Base-by-base conservation (phyloP, 2,329 filamentous ascomycete genomes). In the Verticillium isaacii region DNA sequence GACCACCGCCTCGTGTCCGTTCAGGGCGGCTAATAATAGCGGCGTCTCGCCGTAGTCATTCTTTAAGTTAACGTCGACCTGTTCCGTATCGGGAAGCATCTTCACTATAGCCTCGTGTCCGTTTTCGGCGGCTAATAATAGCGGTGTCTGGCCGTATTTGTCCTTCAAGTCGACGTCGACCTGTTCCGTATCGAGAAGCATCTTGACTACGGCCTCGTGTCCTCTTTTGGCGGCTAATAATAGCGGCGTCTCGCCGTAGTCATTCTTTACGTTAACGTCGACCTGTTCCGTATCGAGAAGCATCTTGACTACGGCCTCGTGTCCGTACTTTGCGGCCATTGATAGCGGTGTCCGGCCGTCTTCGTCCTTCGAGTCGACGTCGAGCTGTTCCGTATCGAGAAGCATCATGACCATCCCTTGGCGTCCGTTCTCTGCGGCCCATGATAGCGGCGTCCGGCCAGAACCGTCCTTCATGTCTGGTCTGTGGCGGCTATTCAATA, bases 381-480 rank as follows among this genome's bases (percentile, higher is more conserved):
- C 8, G 36, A 56, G 29, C 0, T 56, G 17, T 0, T 25, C n/a
- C 1, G 23, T 60, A 5, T 56, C 25, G 2, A 62, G 56, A 15
- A 63, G 56, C n/a, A n/a, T n/a, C n/a, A n/a, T n/a, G n/a, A n/a
- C n/a, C n/a, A n/a, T n/a, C n/a, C n/a, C n/a, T n/a, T n/a, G n/a
- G 19, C 66, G 57, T 12, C 67, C 62, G n/a, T 62, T 61, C 34
- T 2, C 25, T 29, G 66, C 60, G 29, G 69, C 68, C 19, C 39
- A 17, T 14, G 15, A 64, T 29, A 71, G 61, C 17, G 69, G 60
- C 23, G 65, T 67, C 56, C 23, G 62, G 52, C 61, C 60, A 45
- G 57, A 4, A 32, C 34, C 45, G 57, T 66, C 64, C 23, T 41
- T 57, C 8, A 60, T 62, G 54, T 70, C 60, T n/a, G 39, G 39